These are phyloP conservation scores for Quercus tomentella DNA, from an alignment of 331 rosid species.

Conservation along the genomic window DNA sequence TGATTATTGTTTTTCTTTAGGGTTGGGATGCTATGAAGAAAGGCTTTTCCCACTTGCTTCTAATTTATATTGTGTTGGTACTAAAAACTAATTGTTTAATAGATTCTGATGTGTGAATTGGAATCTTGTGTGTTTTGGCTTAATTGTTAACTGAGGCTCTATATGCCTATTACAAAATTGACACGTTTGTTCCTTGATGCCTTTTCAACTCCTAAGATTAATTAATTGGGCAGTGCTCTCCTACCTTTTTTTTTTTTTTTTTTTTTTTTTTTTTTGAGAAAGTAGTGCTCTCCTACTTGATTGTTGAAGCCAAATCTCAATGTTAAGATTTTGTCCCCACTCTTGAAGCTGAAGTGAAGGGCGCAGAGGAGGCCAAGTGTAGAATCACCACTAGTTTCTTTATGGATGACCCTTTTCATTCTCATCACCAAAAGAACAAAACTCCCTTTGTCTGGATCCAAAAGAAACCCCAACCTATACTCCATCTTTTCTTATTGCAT, in stretches of 20 bases:
- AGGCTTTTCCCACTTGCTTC: conserved; percentile 9
- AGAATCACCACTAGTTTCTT: neutral
- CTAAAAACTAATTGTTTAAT: conserved; percentile 1
- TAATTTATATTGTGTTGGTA: neutral
- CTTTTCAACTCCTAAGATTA: conserved; percentile 5
- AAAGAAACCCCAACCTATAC: neutral
- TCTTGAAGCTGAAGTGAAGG: neutral
- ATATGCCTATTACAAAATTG: conserved; percentile 12
- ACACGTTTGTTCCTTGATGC: conserved; percentile 10
- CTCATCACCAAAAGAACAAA: neutral
- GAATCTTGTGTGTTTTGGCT: conserved; percentile 17
- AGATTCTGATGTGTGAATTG: conserved; percentile 15
- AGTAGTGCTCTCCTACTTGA: neutral
- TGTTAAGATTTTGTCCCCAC: neutral
- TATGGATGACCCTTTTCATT: neutral
- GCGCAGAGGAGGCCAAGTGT: neutral
- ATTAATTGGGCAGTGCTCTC: neutral
- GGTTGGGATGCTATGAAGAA: conserved; percentile 11
- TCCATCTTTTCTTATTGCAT: neutral
- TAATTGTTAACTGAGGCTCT: neutral
- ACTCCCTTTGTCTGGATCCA: neutral
- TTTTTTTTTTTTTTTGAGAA: no score
- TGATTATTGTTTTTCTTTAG: conserved; percentile 5
- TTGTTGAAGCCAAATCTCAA: neutral
- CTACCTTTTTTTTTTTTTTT: no score